Evolutionary conservation across 208 protist genomes (phyloP).

Genomic region (Leishmania gerbilli): DNA sequence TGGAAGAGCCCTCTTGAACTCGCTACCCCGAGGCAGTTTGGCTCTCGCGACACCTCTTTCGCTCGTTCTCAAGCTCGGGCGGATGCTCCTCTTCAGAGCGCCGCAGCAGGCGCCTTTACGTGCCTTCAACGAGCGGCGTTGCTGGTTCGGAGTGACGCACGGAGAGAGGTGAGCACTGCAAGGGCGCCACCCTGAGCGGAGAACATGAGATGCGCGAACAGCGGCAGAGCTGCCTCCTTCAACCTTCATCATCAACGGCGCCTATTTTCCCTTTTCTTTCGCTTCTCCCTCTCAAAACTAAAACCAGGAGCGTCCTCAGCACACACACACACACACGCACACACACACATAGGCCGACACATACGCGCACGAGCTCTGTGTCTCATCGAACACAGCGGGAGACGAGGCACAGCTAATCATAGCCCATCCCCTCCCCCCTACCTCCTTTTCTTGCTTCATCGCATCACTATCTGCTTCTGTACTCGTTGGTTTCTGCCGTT

Average conservation of each 20-base stretch:
- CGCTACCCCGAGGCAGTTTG: background rate
- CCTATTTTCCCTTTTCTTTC: constrained; percentile 2
- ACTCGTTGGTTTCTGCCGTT: background rate
- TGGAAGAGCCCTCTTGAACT: background rate
- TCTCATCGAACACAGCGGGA: background rate
- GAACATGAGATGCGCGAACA: background rate
- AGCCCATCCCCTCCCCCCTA: background rate
- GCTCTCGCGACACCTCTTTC: background rate
- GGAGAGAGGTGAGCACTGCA: background rate
- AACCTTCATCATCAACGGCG: background rate
- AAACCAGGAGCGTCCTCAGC: background rate
- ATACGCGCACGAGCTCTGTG: background rate
- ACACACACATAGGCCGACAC: too few species aligned
- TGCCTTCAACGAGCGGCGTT: background rate
- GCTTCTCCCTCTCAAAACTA: background rate
- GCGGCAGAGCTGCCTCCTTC: background rate
- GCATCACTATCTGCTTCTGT: background rate
- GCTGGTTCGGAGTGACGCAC: background rate
- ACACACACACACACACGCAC: background rate
- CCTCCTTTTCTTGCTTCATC: background rate
- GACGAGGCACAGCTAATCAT: background rate
- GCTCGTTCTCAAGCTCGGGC: background rate
- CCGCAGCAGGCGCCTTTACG: background rate
- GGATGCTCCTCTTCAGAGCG: background rate
- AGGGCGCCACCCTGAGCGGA: background rate